These are phyloP conservation scores for Aleurites moluccanus DNA, from an alignment of 441 rosid species.

Conservation along the genomic window DNA sequence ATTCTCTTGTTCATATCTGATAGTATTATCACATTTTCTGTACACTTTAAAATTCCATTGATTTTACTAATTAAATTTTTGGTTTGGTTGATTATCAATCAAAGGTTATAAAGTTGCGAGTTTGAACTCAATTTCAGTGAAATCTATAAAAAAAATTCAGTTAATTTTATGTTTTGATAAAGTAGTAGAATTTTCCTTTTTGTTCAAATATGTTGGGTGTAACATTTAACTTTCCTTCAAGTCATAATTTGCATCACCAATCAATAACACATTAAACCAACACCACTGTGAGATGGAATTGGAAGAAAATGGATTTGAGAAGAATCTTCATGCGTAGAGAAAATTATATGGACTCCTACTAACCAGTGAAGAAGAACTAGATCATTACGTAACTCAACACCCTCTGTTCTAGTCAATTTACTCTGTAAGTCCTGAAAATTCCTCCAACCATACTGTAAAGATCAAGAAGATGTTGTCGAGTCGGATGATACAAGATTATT, in stretches of 20 bases:
- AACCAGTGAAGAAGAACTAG: constrained; percentile 16
- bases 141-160: too few relatives aligned
- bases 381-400: neutral
- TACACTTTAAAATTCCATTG: too few relatives aligned
- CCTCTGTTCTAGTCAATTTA: neutral
- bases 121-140: too few relatives aligned
- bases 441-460: neutral
- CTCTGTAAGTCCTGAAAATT: neutral
- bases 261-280: too few relatives aligned
- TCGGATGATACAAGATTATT: neutral
- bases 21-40: too few relatives aligned
- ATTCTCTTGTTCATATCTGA: too few relatives aligned
- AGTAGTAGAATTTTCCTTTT: too few relatives aligned
- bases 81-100: too few relatives aligned
- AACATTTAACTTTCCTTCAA: neutral
- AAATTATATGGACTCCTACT: constrained; percentile 37
- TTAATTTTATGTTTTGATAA: too few relatives aligned
- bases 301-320: neutral
- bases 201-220: too few relatives aligned
- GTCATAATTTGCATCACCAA: neutral
- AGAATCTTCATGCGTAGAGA: constrained; percentile 38
- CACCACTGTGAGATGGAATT: neutral
- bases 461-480: neutral
- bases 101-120: too few relatives aligned
- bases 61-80: too few relatives aligned